Evolutionary conservation across 495 filamentous ascomycete genomes (phyloP).

Genomic region (Patellaria atrata): DNA sequence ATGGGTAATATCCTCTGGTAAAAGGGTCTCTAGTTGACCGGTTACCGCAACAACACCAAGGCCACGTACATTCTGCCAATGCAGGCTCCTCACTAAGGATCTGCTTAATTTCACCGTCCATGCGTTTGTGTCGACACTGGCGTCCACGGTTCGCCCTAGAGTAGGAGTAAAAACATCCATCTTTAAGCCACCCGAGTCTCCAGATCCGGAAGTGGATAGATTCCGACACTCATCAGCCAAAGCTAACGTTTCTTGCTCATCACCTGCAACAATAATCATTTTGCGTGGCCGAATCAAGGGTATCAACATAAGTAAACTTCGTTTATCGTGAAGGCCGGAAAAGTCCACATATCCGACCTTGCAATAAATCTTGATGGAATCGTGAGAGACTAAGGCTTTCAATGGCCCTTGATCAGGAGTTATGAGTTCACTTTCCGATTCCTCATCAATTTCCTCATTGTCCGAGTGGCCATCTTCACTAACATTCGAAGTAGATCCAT

Average conservation of each 20-base stretch:
- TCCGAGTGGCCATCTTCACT: conserved; percentile 17
- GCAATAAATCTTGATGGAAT: conserved; percentile 49
- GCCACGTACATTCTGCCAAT: conserved; percentile 87
- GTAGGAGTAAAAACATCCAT: conserved; percentile 66
- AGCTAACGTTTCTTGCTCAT: conserved; percentile 54
- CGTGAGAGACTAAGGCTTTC: conserved; percentile 48
- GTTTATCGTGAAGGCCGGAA: conserved; percentile 80
- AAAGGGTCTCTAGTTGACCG: conserved; percentile 36
- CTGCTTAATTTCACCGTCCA: conserved; percentile 89
- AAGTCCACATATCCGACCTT: conserved; percentile 83
- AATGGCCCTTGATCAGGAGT: conserved; percentile 46
- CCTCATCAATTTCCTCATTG: conserved; percentile 35
- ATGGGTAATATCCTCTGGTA: conserved; percentile 19
- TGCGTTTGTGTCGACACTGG: conserved; percentile 93
- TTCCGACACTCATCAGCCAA: conserved; percentile 72
- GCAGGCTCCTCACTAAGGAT: conserved; percentile 62
- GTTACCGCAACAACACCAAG: conserved; percentile 81
- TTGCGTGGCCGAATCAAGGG: conserved; percentile 89
- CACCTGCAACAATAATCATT: conserved; percentile 74
- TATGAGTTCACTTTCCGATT: conserved; percentile 37
- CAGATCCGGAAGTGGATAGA: conserved; percentile 42
- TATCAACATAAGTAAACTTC: conserved; percentile 84
- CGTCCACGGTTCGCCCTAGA: conserved; percentile 58
- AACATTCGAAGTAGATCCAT: background rate
- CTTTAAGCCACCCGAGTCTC: conserved; percentile 28